Evolutionary conservation across 2,329 filamentous ascomycete species (phyloP), one percentile per base, ranked within the genome.

Genomic region (Apiospora koreana): DNA sequence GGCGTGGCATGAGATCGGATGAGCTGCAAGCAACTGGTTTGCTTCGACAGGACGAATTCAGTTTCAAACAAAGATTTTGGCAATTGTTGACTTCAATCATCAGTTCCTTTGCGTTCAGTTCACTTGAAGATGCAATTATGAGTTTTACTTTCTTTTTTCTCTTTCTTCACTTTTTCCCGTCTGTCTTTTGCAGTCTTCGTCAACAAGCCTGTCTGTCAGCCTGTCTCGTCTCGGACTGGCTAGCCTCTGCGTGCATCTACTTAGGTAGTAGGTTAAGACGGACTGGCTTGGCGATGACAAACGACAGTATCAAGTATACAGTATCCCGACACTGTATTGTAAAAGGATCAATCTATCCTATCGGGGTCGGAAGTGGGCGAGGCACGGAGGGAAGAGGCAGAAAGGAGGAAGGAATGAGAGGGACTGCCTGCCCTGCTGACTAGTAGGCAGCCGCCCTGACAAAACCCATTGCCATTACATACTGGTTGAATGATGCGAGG

Each of bases 261-360:
- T n/a, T n/a, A n/a, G n/a, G n/a, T n/a, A n/a, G n/a, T n/a, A n/a
- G n/a, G n/a, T n/a, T n/a, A 62, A 35, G 54, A n/a, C 54, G 54
- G 54, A 62, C 54, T 62, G 54, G 54, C 54, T 62, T 62, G 54
- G 54, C 54, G 31, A 62, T 38, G 54, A 62, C 54, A 38, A 23
- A 18, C n/a, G 31, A 62, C 31, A 62, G 28, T 9, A n/a, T 38
- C 28, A 28, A 58, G 38, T 9, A 62, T n/a, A 38, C 54, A 62
- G 54, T 62, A 62, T 28, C 54, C 28, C 8, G 31, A 14, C 54
- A 62, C 54, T 62, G 54, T 62, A 62, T 28, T 6, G 31, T 62
- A 23, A 48, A 25, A 50, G 46, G 46, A 50, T 50, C 46, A 14
- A 31, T 50, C 46, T 25, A 31, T 54, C 25, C 46, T 14, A 31